Base-by-base conservation (phyloP, 257 asterid species). In the Plantago major region DNA sequence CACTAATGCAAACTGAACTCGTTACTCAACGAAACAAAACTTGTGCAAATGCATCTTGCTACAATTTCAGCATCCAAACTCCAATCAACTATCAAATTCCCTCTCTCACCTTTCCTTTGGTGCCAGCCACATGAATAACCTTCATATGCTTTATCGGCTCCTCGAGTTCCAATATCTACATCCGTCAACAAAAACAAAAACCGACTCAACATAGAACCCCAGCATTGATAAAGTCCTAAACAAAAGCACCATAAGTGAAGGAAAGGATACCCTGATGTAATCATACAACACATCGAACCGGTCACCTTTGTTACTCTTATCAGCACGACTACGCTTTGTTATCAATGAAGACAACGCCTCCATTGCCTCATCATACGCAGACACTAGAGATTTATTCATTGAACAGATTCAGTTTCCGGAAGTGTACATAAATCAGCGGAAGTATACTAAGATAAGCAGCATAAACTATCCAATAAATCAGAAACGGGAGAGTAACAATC, bases 61-160 rank as follows among this genome's bases (percentile, higher is more conserved):
- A 9, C 56, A 69, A 67, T 46, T 49, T 17, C 10, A 52, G 51
- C 22, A 67, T 59, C 63, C 65, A 52, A 22, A 22, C 26, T 22
- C 26, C 26, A 22, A 16, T 46, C 28, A 15, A 52, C 55, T 17
- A 67, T 18, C 33, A 55, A 60, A 9, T 43, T 12, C 57, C 38
- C 42, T 37, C 0, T n/a, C 53, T 74, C 46, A 93, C 99, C 95
- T 93, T 93, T 65, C 97, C 99, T 71, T 93, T 93, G 69, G 99
- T 93, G 54, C 99, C 99, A 9, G 99, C 97, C 46, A 93, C 97
- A 63, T 93, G 99, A 81, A 93, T 89, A 68, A 93, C 62, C 85
- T 89, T 93, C 93, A 93, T 82, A 78, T 89, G 69, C 67, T 84
- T 83, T 15, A 93, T 75, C 5, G 95, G 71, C 66, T 89, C 96